These are phyloP conservation scores for Candida jianshihensis DNA, from an alignment of 805 yeast species.

Conservation along the genomic window DNA sequence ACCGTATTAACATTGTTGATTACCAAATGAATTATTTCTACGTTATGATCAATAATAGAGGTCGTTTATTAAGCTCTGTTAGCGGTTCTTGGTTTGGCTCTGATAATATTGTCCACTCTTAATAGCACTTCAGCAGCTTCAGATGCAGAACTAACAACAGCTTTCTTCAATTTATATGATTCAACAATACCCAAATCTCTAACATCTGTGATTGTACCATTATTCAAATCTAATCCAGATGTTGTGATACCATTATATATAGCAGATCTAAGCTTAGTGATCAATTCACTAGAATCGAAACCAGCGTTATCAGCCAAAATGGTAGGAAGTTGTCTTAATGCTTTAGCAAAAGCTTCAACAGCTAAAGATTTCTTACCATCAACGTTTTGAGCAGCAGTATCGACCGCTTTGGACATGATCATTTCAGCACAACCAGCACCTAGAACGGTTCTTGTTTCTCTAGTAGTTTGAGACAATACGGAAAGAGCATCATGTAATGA, in stretches of 20 bases:
- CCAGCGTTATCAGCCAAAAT: slow-evolving; percentile 97
- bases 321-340: slow-evolving; percentile 90
- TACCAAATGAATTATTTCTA: background rate
- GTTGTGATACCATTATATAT: slow-evolving; percentile 83
- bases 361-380: slow-evolving; percentile 93
- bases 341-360: slow-evolving; percentile 84
- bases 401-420: slow-evolving; percentile 98
- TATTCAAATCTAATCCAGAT: slow-evolving; percentile 82
- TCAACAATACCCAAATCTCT: slow-evolving; percentile 90
- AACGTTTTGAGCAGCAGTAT: slow-evolving; percentile 90
- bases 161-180: slow-evolving; percentile 83
- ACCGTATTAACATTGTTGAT: no score
- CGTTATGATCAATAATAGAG: background rate
- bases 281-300: slow-evolving; percentile 86
- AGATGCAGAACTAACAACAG: slow-evolving; percentile 92
- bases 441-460: slow-evolving; percentile 78
- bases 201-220: slow-evolving; percentile 88
- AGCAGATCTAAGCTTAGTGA: slow-evolving; percentile 82
- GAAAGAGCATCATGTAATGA: slow-evolving; percentile 95
- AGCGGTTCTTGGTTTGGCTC: slow-evolving; percentile 97
- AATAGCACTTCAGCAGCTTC: slow-evolving; percentile 96
- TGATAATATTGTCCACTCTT: slow-evolving; percentile 93
- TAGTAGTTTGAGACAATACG: slow-evolving; percentile 90
- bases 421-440: slow-evolving; percentile 87
- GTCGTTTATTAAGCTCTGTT: slow-evolving; percentile 52